Evolutionary conservation across 768 basidiomycete species (phyloP).

Genomic region (Leucocoprinus sp.): DNA sequence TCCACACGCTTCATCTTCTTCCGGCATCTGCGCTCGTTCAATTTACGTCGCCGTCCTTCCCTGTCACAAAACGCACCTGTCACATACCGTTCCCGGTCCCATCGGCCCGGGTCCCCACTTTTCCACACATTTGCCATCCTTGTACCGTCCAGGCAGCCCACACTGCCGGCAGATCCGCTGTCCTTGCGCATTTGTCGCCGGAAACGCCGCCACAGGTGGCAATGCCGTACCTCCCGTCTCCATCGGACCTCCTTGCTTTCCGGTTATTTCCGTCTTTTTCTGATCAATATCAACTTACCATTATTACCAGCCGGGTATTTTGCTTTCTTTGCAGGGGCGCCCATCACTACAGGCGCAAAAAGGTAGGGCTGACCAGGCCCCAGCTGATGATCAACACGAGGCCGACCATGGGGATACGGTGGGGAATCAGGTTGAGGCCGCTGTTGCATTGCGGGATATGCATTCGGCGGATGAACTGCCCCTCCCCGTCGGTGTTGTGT

Average conservation of each 20-base stretch:
- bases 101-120: constrained; percentile 81
- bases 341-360: constrained; percentile 66
- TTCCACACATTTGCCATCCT: too few species aligned
- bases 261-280: background rate
- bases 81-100: constrained; percentile 79
- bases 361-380: constrained; percentile 42
- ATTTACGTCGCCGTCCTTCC: background rate
- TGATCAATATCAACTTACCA: constrained; percentile 12
- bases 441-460: constrained; percentile 10
- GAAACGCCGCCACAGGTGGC: constrained; percentile 26
- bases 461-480: constrained; percentile 4
- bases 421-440: constrained; percentile 10
- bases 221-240: constrained; percentile 16
- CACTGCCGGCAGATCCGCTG: constrained; percentile 76
- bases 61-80: constrained; percentile 45
- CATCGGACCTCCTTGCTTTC: constrained; percentile 7
- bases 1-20: constrained; percentile 87
- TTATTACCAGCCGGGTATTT: constrained; percentile 36
- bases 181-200: constrained; percentile 49
- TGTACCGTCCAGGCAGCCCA: constrained; percentile 65
- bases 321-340: constrained; percentile 61
- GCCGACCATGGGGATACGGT: constrained; percentile 12
- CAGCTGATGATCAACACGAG: constrained; percentile 12
- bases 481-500: background rate
- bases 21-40: constrained; percentile 68